Evolutionary conservation across 2,329 filamentous ascomycete species (phyloP).

Genomic region (Lizonia empirigonia): DNA sequence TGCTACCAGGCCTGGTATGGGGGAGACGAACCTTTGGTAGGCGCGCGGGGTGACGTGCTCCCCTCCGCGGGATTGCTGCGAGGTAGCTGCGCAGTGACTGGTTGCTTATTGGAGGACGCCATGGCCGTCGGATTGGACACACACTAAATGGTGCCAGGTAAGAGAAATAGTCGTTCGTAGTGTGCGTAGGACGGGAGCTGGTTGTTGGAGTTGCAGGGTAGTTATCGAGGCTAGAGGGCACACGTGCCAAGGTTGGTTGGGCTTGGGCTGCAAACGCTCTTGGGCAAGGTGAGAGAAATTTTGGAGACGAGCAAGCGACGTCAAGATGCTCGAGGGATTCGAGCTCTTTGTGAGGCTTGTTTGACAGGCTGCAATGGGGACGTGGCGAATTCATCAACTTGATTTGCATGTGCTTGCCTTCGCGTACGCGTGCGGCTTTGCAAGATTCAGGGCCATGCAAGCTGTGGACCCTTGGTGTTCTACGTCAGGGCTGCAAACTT

Average conservation of each 20-base stretch:
- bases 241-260: constrained; percentile 44
- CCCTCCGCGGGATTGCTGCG: constrained; percentile 28
- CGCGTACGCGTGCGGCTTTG: constrained; percentile 9
- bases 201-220: constrained; percentile 18
- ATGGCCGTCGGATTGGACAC: constrained; percentile 20
- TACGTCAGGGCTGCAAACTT: constrained; percentile 30
- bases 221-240: constrained; percentile 26
- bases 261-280: constrained; percentile 19
- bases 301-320: not conserved
- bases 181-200: constrained; percentile 10
- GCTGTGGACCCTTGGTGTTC: constrained; percentile 18
- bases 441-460: constrained; percentile 11
- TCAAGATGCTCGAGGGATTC: not conserved
- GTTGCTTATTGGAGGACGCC: constrained; percentile 37
- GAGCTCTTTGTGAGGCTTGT: not conserved
- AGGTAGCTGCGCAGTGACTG: constrained; percentile 21
- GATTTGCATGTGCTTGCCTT: constrained; percentile 13
- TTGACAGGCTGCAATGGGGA: not conserved
- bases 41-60: constrained; percentile 34
- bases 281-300: constrained; percentile 10
- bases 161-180: constrained; percentile 3
- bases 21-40: constrained; percentile 41
- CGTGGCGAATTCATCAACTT: constrained; percentile 7
- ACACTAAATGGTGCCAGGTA: constrained; percentile 2
- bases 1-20: constrained; percentile 7